Evolutionary conservation across 371 early-diverging fungal genomes (phyloP).

Genomic region (Dinochytrium kinnereticum): DNA sequence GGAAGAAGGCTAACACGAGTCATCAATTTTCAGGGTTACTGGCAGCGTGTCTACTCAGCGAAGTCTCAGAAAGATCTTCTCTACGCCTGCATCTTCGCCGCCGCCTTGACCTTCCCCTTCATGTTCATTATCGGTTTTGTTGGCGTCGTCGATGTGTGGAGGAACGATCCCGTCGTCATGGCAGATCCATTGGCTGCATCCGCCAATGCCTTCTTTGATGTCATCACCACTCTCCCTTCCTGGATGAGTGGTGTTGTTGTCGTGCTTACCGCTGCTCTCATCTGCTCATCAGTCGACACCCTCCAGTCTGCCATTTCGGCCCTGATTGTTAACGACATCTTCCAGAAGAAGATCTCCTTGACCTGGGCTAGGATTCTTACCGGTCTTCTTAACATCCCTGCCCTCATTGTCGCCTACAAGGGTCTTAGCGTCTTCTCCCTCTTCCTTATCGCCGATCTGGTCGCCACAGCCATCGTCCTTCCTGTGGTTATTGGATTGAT

Average conservation of each 20-base stretch:
- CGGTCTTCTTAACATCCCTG: constrained; percentile 26
- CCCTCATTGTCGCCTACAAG: constrained; percentile 20
- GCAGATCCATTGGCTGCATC: not conserved
- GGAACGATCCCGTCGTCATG: constrained; percentile 12
- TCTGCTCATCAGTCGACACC: constrained; percentile 31
- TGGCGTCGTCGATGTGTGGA: constrained; percentile 15
- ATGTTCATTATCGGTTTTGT: constrained; percentile 24
- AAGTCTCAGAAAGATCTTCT: constrained; percentile 16
- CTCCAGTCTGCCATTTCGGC: constrained; percentile 27
- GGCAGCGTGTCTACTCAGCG: constrained; percentile 29
- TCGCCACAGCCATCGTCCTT: constrained; percentile 19
- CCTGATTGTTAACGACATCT: constrained; percentile 28
- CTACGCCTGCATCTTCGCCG: constrained; percentile 14
- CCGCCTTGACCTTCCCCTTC: constrained; percentile 20
- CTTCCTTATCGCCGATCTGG: constrained; percentile 34
- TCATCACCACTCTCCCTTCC: constrained; percentile 16
- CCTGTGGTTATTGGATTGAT: constrained; percentile 22
- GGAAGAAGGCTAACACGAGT: constrained; percentile 3
- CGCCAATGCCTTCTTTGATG: constrained; percentile 24
- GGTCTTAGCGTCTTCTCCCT: constrained; percentile 22
- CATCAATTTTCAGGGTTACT: constrained; percentile 26
- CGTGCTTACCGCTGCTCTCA: constrained; percentile 14
- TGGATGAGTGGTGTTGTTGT: constrained; percentile 27
- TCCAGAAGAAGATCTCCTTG: constrained; percentile 19
- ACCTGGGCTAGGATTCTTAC: constrained; percentile 23